Conservation (phyloP, 345 rosid species). For the Eucalyptus polybractea region DNA sequence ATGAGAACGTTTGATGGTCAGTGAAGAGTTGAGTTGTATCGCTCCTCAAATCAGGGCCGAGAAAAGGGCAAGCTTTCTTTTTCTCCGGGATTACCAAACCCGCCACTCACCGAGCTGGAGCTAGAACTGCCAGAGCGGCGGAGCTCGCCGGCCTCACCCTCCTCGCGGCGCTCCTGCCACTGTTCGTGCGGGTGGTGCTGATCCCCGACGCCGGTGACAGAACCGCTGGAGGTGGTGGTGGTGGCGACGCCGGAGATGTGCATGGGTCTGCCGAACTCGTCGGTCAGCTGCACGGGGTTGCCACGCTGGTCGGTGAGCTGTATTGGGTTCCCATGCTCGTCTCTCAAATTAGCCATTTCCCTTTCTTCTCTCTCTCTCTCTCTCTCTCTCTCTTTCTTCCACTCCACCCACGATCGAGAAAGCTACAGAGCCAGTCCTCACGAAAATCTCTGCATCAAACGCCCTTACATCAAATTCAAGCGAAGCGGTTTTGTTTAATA, state of each 20-base stretch:
- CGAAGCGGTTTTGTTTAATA: background rate
- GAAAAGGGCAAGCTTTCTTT: background rate
- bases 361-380: background rate
- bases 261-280: conserved; percentile 51
- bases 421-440: background rate
- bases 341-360: conserved; percentile 46
- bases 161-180: background rate
- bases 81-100: background rate
- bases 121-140: conserved; percentile 1
- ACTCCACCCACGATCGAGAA: background rate
- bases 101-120: background rate
- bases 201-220: background rate
- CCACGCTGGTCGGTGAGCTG: conserved; percentile 34
- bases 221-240: background rate
- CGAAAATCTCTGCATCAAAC: background rate
- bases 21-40: background rate
- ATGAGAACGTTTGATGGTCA: background rate
- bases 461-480: background rate
- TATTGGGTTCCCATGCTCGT: conserved; percentile 23
- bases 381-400: background rate
- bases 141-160: background rate
- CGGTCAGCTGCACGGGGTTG: conserved; percentile 34
- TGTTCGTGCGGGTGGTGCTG: background rate
- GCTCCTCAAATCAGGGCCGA: background rate
- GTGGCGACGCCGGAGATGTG: conserved; percentile 45